These are phyloP conservation scores for Ogataea dorogensis DNA, from an alignment of 805 yeast genomes.

Conservation along the genomic window DNA sequence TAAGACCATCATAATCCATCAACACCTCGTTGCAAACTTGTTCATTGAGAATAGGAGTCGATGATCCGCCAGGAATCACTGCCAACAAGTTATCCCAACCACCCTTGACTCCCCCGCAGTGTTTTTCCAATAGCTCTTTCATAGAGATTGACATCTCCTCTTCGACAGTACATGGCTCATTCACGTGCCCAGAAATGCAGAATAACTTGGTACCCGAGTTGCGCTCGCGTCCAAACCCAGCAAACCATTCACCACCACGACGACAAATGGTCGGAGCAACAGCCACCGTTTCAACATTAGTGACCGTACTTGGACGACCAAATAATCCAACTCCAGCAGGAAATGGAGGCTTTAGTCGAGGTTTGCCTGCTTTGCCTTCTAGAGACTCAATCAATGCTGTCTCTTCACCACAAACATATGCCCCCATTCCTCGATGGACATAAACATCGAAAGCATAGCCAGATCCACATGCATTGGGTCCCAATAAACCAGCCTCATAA, in stretches of 20 bases:
- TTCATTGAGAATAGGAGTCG: conserved; percentile 79
- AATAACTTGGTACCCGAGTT: conserved; percentile 80
- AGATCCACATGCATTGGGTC: conserved; percentile 83
- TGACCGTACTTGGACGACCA: conserved; percentile 89
- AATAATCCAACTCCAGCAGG: conserved; percentile 92
- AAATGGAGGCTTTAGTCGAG: conserved; percentile 91
- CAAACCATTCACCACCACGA: conserved; percentile 88
- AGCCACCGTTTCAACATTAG: conserved; percentile 88
- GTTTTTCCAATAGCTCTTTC: conserved; percentile 77
- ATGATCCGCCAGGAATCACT: conserved; percentile 87
- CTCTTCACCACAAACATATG: conserved; percentile 90
- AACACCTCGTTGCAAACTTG: conserved; percentile 62
- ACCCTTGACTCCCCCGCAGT: conserved; percentile 88
- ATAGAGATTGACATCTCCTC: conserved; percentile 92
- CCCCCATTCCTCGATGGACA: conserved; percentile 92
- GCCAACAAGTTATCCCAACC: conserved; percentile 92
- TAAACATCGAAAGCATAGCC: conserved; percentile 82
- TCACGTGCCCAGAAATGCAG: conserved; percentile 88
- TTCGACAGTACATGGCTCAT: conserved; percentile 90
- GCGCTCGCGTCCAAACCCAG: conserved; percentile 79
- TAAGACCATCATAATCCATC: conserved; percentile 87
- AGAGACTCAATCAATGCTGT: conserved; percentile 85
- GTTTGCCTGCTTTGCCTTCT: conserved; percentile 93
- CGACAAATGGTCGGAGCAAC: conserved; percentile 88
- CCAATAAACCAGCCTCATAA: conserved; percentile 73